Evolutionary conservation across 306 rosid genomes (phyloP).

Genomic region (Vigna mungo): DNA sequence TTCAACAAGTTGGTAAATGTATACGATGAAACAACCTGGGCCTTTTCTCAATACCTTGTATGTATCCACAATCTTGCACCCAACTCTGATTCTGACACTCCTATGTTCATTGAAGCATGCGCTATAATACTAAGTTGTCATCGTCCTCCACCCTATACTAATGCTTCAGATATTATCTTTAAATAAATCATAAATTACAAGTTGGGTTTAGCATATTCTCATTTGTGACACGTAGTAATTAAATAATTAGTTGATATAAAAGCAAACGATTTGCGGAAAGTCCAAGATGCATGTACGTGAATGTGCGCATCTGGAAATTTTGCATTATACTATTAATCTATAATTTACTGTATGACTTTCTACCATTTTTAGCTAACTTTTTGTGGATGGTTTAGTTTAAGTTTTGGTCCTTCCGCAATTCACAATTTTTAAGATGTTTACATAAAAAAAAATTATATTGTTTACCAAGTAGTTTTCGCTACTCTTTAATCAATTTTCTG

Average conservation of each 20-base stretch:
- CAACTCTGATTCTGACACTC: neutral
- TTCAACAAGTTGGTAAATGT: too few relatives aligned
- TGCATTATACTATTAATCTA: neutral
- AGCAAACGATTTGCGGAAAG: neutral
- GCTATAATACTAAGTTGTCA: neutral
- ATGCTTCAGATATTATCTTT: neutral
- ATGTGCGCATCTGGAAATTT: neutral
- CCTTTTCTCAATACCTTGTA: conserved; percentile 10
- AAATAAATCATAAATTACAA: neutral
- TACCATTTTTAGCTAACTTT: neutral
- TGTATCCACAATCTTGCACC: conserved; percentile 7
- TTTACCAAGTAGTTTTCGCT: neutral
- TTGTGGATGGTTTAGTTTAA: neutral
- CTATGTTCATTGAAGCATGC: neutral
- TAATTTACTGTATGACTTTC: neutral
- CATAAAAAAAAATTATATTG: neutral
- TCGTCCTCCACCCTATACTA: neutral
- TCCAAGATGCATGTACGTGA: neutral
- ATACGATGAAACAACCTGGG: neutral
- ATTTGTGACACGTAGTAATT: neutral
- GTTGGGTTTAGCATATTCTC: neutral
- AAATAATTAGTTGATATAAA: neutral
- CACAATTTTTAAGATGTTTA: neutral
- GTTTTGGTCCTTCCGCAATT: neutral
- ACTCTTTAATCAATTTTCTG: neutral